Evolutionary conservation across 208 protist genomes (phyloP).

Genomic region (Leishmania mexicana): DNA sequence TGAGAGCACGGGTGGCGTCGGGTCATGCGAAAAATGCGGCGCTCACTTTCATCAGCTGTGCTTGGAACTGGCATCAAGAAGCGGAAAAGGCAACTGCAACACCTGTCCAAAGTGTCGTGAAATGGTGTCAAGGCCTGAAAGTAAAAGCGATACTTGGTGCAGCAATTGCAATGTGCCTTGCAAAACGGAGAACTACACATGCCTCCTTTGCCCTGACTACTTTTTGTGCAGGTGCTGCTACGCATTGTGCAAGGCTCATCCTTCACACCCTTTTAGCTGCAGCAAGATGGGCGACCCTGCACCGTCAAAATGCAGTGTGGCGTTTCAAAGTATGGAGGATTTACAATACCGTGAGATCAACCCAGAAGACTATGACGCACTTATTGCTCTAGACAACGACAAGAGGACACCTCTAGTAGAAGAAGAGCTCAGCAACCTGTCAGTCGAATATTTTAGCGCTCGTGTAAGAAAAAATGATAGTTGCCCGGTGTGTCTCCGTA

Average conservation of each 20-base stretch:
- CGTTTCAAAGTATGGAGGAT: conserved; percentile 24
- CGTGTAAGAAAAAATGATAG: conserved; percentile 16
- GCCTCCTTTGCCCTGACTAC: conserved; percentile 55
- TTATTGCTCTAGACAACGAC: conserved; percentile 54
- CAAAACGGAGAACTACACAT: conserved; percentile 38
- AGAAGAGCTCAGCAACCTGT: conserved; percentile 33
- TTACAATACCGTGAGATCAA: conserved; percentile 75
- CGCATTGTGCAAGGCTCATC: conserved; percentile 31
- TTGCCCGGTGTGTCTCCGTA: conserved; percentile 72
- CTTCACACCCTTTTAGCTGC: conserved; percentile 45
- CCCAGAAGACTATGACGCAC: conserved; percentile 80
- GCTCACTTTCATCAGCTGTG: conserved; percentile 36
- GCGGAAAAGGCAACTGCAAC: not conserved
- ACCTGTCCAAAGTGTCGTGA: not conserved
- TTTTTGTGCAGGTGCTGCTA: conserved; percentile 52
- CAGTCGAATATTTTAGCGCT: not conserved
- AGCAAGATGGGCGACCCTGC: not conserved
- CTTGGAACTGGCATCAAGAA: conserved; percentile 10
- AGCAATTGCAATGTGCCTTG: conserved; percentile 17
- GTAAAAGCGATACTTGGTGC: conserved; percentile 7
- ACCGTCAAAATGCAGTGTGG: too few species aligned
- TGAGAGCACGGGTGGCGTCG: not conserved
- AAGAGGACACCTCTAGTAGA: conserved; percentile 20
- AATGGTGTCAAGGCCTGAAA: not conserved
- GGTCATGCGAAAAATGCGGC: conserved; percentile 18